Base-by-base conservation (phyloP, 2,329 filamentous ascomycete genomes). In the Graphilbum ipis-grandicollis region DNA sequence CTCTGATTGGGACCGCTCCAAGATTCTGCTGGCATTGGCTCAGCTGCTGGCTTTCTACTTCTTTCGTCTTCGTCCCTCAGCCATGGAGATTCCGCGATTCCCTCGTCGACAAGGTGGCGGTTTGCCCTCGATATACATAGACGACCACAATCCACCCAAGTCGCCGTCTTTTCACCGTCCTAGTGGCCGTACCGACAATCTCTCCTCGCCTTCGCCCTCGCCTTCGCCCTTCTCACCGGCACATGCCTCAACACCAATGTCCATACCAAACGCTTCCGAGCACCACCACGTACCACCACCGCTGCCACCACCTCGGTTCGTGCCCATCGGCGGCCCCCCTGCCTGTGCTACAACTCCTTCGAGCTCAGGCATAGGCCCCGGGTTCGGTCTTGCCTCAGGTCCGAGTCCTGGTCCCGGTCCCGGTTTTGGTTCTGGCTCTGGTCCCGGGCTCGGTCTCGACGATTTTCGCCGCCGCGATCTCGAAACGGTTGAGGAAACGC, bases 261-360 rank as follows among this genome's bases (percentile, higher is more conserved):
- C 52, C 19, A 57, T 58, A 46, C 51, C 50, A 35, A 53, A 50
- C 39, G 48, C 45, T 31, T 47, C 50, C 34, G 46, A 45, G 10
- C 47, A 50, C n/a, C 48, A 53, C 36, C 50, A 56, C 39, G 52
- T 48, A 13, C 55, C 56, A 19, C 56, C 56, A 25, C 54, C 56
- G 10, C 43, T 58, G 32, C 54, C 55, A 15, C 56, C 56, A 17
- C 56, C 56, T 0, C 46, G 47, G 33, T 52, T 45, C 29, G 39
- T 55, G 6, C 52, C 52, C 12, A 44, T 50, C 19, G 37, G 49
- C 28, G 52, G 43, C 3, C 53, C 41, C 9, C 39, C 39, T 29
- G 43, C 41, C 3, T 9, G n/a, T 17, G 34, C 36, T 2, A 36
- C 42, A 5, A 40, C 39, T n/a, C n/a, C n/a, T n/a, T n/a, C n/a